phyloP scores from a whole-genome alignment of 2,329 filamentous ascomycete species.

The Lasiodiplodia sp. region DNA sequence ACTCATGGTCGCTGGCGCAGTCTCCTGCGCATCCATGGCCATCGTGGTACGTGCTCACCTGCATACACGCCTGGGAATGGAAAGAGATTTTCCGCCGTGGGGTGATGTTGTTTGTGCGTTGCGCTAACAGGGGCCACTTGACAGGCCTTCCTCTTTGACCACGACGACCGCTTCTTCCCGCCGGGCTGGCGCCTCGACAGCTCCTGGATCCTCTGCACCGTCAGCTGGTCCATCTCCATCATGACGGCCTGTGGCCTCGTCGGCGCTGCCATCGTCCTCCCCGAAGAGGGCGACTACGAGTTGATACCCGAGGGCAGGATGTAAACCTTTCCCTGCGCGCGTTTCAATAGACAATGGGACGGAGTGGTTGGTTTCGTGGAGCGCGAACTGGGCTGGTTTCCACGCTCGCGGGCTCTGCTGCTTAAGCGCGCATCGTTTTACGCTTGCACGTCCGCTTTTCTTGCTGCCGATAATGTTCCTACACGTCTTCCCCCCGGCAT shows the following conservation, averaged over 20 bases:
- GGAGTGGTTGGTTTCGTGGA: slow-evolving; percentile 19
- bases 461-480: slow-evolving; percentile 7
- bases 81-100: background rate
- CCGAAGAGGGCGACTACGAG: slow-evolving; percentile 86
- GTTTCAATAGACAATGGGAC: slow-evolving; percentile 11
- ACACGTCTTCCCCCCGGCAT: background rate
- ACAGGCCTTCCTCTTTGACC: slow-evolving; percentile 82
- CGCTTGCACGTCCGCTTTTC: background rate
- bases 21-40: slow-evolving; percentile 78
- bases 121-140: slow-evolving; percentile 1
- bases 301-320: slow-evolving; percentile 60
- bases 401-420: slow-evolving; percentile 17
- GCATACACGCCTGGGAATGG: background rate
- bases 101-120: background rate
- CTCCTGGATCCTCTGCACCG: slow-evolving; percentile 75
- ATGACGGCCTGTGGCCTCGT: slow-evolving; percentile 65
- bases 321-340: background rate
- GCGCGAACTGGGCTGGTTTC: slow-evolving; percentile 19
- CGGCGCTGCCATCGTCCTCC: slow-evolving; percentile 72
- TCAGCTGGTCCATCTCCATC: slow-evolving; percentile 64
- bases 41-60: slow-evolving; percentile 72
- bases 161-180: slow-evolving; percentile 81
- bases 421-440: slow-evolving; percentile 10
- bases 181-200: slow-evolving; percentile 79
- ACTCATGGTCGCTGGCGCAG: slow-evolving; percentile 68